A percentile compares a stretch with the other conserved stretches of the same genome.
phyloP scores from a whole-genome alignment of 768 basidiomycete species.

The Hypholoma fasciculare region DNA sequence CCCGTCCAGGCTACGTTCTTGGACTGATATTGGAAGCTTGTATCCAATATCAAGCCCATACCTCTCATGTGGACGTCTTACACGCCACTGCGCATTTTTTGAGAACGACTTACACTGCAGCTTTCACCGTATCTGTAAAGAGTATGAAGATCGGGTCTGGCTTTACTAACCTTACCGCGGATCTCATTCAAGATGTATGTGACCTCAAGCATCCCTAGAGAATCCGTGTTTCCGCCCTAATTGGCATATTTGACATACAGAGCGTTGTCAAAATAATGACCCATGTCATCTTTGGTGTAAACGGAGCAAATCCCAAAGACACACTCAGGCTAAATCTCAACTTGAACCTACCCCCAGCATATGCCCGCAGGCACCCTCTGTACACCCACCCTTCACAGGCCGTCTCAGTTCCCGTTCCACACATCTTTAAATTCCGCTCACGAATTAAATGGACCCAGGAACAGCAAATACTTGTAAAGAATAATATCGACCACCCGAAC shows the following conservation, averaged over 20 bases:
- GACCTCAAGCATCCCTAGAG: not conserved
- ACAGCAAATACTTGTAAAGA: slow-evolving; percentile 35
- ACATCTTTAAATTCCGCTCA: slow-evolving; percentile 34
- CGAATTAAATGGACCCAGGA: slow-evolving; percentile 42
- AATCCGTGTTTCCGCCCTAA: no score
- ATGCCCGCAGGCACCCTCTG: slow-evolving; percentile 60
- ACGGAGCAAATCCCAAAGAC: slow-evolving; percentile 30
- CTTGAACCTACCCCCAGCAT: slow-evolving; percentile 52
- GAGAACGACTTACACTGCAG: slow-evolving; percentile 36
- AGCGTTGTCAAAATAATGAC: slow-evolving; percentile 44
- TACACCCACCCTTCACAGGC: slow-evolving; percentile 50
- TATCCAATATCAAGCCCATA: slow-evolving; percentile 46
- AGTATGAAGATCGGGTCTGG: slow-evolving; percentile 48
- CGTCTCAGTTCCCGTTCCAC: slow-evolving; percentile 18
- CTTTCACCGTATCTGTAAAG: slow-evolving; percentile 49
- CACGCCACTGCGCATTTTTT: slow-evolving; percentile 64
- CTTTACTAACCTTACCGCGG: slow-evolving; percentile 59
- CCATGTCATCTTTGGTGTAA: slow-evolving; percentile 58
- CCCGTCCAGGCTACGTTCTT: slow-evolving; percentile 53
- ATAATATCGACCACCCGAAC: slow-evolving; percentile 33
- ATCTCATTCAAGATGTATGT: slow-evolving; percentile 57
- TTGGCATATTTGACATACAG: slow-evolving; percentile 24
- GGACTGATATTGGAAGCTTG: slow-evolving; percentile 56
- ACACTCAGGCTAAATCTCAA: slow-evolving; percentile 20
- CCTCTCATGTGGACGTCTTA: slow-evolving; percentile 54